Evolutionary conservation across 1,284 basidiomycete species (phyloP).

Genomic region (Rhodotorula mucilaginosa): DNA sequence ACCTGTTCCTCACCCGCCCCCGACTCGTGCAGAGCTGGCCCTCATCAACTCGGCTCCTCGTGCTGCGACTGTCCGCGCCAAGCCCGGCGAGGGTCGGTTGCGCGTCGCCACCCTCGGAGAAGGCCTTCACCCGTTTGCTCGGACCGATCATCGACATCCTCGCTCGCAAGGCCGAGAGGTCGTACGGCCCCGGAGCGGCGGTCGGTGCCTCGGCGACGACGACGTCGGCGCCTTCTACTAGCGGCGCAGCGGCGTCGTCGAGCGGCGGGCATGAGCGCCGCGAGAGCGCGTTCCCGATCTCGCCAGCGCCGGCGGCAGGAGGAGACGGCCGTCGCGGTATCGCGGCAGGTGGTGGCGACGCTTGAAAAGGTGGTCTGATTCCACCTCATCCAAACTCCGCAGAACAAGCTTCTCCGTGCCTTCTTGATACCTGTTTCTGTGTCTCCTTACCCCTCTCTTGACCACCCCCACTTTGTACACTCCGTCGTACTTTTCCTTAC

Average conservation of each 20-base stretch:
- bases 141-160: conserved; percentile 85
- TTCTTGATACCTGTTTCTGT: neutral
- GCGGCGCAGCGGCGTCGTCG: neutral
- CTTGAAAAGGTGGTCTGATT: neutral
- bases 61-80: conserved; percentile 88
- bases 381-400: neutral
- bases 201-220: conserved; percentile 1
- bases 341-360: conserved; percentile 12
- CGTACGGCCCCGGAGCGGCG: conserved; percentile 30
- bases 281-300: conserved; percentile 17
- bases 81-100: conserved; percentile 57
- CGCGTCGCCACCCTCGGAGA: conserved; percentile 90
- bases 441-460: neutral
- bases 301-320: neutral
- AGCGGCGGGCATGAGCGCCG: conserved; percentile 19
- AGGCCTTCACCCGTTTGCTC: conserved; percentile 89
- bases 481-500: neutral
- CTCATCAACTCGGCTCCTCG: conserved; percentile 80
- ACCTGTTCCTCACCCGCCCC: neutral
- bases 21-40: conserved; percentile 64
- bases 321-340: conserved; percentile 10
- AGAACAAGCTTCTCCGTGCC: neutral
- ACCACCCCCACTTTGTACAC: neutral
- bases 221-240: neutral
- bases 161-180: conserved; percentile 35